phyloP scores from a whole-genome alignment of 2,329 filamentous ascomycete genomes.

The Lachnellula suecica region DNA sequence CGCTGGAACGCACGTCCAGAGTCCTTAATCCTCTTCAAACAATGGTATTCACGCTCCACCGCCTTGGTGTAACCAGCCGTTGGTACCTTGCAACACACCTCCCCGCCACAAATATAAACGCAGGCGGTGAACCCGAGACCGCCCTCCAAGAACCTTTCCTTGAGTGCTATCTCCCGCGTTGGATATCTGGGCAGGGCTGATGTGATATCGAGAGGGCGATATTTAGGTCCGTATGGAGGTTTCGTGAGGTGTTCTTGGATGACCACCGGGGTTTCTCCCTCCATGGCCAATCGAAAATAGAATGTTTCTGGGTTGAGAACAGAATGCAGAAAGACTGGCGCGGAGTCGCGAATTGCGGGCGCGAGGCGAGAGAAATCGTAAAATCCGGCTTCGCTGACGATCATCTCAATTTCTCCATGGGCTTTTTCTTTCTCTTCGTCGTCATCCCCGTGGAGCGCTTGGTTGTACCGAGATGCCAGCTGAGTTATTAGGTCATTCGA shows the following conservation, averaged over 20 bases:
- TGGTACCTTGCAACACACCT: slow-evolving; percentile 20
- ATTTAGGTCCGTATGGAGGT: slow-evolving; percentile 3
- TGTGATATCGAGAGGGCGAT: slow-evolving; percentile 7
- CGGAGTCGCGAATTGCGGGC: slow-evolving; percentile 2
- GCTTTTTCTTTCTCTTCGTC: slow-evolving; percentile 14
- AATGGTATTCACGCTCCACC: slow-evolving; percentile 20
- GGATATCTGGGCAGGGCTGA: slow-evolving; percentile 13
- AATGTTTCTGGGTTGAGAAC: slow-evolving; percentile 15
- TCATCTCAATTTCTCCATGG: slow-evolving; percentile 14
- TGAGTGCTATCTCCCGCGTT: slow-evolving; percentile 11
- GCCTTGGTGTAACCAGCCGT: slow-evolving; percentile 1
- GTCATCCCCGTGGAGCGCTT: slow-evolving; percentile 12
- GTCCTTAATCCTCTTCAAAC: slow-evolving; percentile 11
- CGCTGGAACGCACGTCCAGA: slow-evolving; percentile 13
- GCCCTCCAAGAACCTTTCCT: slow-evolving; percentile 11
- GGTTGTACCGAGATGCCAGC: slow-evolving; percentile 10
- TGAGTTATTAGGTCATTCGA: slow-evolving; percentile 10
- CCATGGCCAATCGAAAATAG: slow-evolving; percentile 12
- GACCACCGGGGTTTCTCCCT: slow-evolving; percentile 10
- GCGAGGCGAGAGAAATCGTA: slow-evolving; percentile 12
- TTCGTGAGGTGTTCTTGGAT: slow-evolving; percentile 8
- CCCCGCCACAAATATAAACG: slow-evolving; percentile 11
- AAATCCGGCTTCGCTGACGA: slow-evolving; percentile 13
- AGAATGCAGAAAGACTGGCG: slow-evolving; percentile 7
- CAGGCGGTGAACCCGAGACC: slow-evolving; percentile 1